Conservation (phyloP, 805 yeast species). For the Wickerhamomyces canadensis region DNA sequence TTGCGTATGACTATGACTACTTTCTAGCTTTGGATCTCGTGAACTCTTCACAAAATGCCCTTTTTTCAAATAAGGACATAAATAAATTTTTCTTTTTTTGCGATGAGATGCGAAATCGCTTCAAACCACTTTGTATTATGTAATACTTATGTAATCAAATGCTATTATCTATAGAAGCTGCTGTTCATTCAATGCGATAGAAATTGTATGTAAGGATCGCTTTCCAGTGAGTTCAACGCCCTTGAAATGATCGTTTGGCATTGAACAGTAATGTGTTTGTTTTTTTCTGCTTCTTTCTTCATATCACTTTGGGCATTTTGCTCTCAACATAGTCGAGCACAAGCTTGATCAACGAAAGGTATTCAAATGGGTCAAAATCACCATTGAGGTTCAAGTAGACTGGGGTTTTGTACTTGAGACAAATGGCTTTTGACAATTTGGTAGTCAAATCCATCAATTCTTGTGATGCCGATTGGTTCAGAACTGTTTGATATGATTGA, state of each 20-base stretch:
- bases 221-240: too few species aligned
- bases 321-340: slow-evolving; percentile 26
- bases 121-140: slow-evolving; percentile 1
- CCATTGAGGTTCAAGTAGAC: slow-evolving; percentile 43
- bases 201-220: too few species aligned
- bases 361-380: slow-evolving; percentile 28
- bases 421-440: slow-evolving; percentile 35
- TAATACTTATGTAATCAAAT: background rate
- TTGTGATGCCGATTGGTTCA: slow-evolving; percentile 35
- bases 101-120: background rate
- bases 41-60: too few species aligned
- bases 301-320: slow-evolving; percentile 1
- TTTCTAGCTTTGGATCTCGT: too few species aligned
- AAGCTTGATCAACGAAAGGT: slow-evolving; percentile 24
- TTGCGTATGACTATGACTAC: slow-evolving; percentile 2
- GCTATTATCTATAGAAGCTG: too few species aligned
- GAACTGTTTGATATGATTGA: slow-evolving; percentile 36
- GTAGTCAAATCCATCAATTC: slow-evolving; percentile 36
- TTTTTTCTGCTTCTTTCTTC: too few species aligned
- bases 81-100: background rate
- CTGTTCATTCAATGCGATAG: too few species aligned
- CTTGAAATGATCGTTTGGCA: too few species aligned
- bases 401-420: slow-evolving; percentile 36
- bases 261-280: too few species aligned
- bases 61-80: background rate